A percentile compares a stretch with the other conserved stretches of the same genome.
Evolutionary conservation across 1,284 basidiomycete species (phyloP).

Genomic region (Golubevia pallescens): DNA sequence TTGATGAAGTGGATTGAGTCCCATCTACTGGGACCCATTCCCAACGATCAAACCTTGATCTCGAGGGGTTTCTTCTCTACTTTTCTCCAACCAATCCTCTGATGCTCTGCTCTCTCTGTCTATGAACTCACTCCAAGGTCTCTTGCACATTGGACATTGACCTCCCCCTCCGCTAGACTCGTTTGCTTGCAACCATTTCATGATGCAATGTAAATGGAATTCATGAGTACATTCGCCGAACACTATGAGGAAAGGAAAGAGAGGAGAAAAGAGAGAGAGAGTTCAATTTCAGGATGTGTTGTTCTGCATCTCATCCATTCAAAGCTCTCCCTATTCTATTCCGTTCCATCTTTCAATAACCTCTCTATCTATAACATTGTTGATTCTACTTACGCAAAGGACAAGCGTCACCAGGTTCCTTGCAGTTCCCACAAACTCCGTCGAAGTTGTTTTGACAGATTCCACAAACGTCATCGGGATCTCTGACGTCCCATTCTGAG

Average conservation of each 20-base stretch:
- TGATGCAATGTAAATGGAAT: conserved; percentile 62
- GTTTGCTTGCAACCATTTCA: conserved; percentile 56
- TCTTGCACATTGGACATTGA: conserved; percentile 35
- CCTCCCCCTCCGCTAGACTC: background rate
- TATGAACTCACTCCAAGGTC: conserved; percentile 44
- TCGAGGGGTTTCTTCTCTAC: no score
- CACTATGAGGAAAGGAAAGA: conserved; percentile 21
- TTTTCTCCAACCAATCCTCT: no score
- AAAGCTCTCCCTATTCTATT: no score
- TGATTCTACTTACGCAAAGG: conserved; percentile 34
- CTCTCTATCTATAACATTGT: no score
- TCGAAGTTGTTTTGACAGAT: conserved; percentile 64
- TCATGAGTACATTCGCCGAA: conserved; percentile 61
- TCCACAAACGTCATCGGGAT: conserved; percentile 62
- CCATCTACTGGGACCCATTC: no score
- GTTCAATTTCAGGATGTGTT: background rate
- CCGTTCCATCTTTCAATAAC: no score
- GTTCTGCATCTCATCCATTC: background rate
- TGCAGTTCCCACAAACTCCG: conserved; percentile 56
- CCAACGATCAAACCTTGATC: no score
- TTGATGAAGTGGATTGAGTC: no score
- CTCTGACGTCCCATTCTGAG: conserved; percentile 58
- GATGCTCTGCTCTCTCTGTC: no score
- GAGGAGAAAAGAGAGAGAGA: background rate
- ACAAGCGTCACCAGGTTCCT: conserved; percentile 55